phyloP scores from a whole-genome alignment of 2,329 filamentous ascomycete genomes.

The Bipolaris zeicola region DNA sequence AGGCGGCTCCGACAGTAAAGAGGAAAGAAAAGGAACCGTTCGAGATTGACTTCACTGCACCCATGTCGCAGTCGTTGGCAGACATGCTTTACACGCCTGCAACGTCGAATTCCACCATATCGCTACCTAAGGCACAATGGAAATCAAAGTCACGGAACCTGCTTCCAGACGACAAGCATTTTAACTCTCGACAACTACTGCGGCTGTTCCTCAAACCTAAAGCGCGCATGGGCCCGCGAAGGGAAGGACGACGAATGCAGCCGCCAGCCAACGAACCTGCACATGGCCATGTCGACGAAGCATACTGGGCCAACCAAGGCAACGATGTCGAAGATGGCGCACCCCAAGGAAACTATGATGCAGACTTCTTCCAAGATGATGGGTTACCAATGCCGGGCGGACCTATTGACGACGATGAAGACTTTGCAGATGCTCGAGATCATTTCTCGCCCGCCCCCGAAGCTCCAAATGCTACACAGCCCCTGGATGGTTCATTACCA shows the following conservation, averaged over 20 bases:
- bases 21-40: slow-evolving; percentile 97
- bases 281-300: slow-evolving; percentile 87
- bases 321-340: slow-evolving; percentile 58
- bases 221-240: slow-evolving; percentile 75
- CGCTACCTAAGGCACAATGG: slow-evolving; percentile 91
- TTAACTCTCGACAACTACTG: slow-evolving; percentile 89
- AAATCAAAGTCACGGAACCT: slow-evolving; percentile 91
- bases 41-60: slow-evolving; percentile 84
- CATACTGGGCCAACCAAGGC: slow-evolving; percentile 78
- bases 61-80: slow-evolving; percentile 71
- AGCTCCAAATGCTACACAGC: slow-evolving; percentile 39
- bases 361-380: slow-evolving; percentile 96
- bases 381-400: slow-evolving; percentile 70
- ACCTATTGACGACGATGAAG: slow-evolving; percentile 67
- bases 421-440: slow-evolving; percentile 80
- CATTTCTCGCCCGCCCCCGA: slow-evolving; percentile 72
- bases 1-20: slow-evolving; percentile 64
- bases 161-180: slow-evolving; percentile 96
- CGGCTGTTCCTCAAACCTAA: slow-evolving; percentile 94
- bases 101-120: slow-evolving; percentile 78
- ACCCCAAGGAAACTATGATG: slow-evolving; percentile 83
- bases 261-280: slow-evolving; percentile 56
- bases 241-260: slow-evolving; percentile 46
- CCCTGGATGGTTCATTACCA: slow-evolving; percentile 58
- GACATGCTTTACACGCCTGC: slow-evolving; percentile 83